These are phyloP conservation scores for Beauveria australis DNA, from an alignment of 2,329 filamentous ascomycete genomes.

Conservation along the genomic window DNA sequence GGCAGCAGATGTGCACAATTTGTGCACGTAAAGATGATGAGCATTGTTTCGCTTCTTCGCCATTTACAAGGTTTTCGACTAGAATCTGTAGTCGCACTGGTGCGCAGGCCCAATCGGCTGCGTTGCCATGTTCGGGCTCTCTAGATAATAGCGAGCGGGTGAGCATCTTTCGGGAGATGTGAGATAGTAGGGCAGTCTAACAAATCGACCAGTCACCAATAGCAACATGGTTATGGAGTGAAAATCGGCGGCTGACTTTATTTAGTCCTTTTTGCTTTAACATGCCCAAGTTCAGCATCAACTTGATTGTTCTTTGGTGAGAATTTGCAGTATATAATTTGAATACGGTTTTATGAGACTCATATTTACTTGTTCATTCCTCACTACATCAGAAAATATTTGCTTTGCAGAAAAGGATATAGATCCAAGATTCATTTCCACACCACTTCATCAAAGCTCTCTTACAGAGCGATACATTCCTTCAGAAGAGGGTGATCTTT, in stretches of 20 bases:
- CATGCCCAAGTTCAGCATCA: too few species aligned
- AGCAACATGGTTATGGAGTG: neutral
- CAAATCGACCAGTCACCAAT: neutral
- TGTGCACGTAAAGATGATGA: too few species aligned
- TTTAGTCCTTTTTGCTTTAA: too few species aligned
- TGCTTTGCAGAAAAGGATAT: too few species aligned
- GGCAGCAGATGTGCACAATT: too few species aligned
- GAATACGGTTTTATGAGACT: neutral
- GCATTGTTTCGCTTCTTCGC: too few species aligned
- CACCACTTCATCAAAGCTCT: neutral
- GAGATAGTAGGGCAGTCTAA: neutral
- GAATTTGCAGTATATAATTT: neutral
- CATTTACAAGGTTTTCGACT: too few species aligned
- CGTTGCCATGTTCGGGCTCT: neutral
- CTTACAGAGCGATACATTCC: constrained; percentile 6
- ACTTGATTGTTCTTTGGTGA: neutral
- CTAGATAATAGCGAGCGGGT: neutral
- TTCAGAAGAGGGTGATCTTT: constrained; percentile 9
- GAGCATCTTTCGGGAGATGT: neutral
- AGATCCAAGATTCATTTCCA: neutral
- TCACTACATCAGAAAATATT: too few species aligned
- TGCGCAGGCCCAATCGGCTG: constrained; percentile 33
- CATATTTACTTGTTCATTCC: neutral
- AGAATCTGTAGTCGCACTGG: constrained; percentile 20
- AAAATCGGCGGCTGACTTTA: neutral